Percentiles rank a stretch among this genome's conserved stretches.
phyloP scores from a whole-genome alignment of 495 filamentous ascomycete genomes.

The Talaromyces trachyspermus region DNA sequence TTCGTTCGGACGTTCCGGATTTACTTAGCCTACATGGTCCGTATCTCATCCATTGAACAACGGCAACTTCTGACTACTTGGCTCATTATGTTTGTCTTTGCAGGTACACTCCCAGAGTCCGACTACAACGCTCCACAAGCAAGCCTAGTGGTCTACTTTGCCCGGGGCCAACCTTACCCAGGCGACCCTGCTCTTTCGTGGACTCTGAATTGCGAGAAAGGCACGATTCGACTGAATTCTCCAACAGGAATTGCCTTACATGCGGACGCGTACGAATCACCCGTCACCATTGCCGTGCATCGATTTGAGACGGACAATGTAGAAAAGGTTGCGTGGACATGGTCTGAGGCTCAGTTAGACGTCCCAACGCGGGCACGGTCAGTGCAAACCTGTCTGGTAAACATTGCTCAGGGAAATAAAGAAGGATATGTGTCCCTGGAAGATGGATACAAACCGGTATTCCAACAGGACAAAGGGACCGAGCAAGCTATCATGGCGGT shows the following conservation, averaged over 20 bases:
- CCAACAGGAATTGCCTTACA: conserved; percentile 6
- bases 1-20: conserved; percentile 8
- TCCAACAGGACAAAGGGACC: no score
- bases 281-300: conserved; percentile 5
- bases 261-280: neutral
- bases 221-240: conserved; percentile 4
- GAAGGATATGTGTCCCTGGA: conserved; percentile 9
- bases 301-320: conserved; percentile 1
- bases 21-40: conserved; percentile 9
- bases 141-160: conserved; percentile 8
- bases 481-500: no score
- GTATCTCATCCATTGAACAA: neutral
- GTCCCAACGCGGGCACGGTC: conserved; percentile 3
- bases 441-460: no score
- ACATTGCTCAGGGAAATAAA: neutral
- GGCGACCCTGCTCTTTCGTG: conserved; percentile 5
- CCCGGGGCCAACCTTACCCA: conserved; percentile 5
- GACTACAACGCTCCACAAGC: neutral
- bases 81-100: neutral
- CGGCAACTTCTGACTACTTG: no score
- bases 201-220: conserved; percentile 7
- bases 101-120: conserved; percentile 5
- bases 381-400: conserved; percentile 5
- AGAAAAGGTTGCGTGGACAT: conserved; percentile 4
- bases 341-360: conserved; percentile 5